Evolutionary conservation across 208 protist species (phyloP).

Genomic region (Trypanosoma congolense): DNA sequence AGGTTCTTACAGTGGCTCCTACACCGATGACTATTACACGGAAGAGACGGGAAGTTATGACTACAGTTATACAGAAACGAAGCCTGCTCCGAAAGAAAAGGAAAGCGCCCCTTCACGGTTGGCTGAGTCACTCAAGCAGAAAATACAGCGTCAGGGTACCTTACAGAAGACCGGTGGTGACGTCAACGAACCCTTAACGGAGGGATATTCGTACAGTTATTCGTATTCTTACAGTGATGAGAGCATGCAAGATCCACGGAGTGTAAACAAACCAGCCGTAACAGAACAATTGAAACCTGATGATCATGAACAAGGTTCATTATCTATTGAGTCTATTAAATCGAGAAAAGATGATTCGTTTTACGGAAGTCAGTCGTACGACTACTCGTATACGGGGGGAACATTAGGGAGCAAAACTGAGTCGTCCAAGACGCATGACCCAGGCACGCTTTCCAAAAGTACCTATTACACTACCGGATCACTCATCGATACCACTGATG

Average conservation of each 20-base stretch:
- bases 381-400: constrained; percentile 1
- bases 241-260: background rate
- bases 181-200: background rate
- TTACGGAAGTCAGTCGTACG: background rate
- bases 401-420: background rate
- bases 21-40: constrained; percentile 24
- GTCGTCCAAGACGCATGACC: background rate
- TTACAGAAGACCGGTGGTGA: background rate
- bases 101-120: background rate
- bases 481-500: background rate
- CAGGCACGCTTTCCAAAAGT: background rate
- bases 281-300: too few species aligned
- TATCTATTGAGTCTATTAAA: background rate
- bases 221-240: constrained; percentile 24
- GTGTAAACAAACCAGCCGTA: too few species aligned
- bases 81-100: background rate
- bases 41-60: background rate
- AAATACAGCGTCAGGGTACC: background rate
- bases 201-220: constrained; percentile 7
- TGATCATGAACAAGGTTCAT: too few species aligned
- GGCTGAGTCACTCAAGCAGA: background rate
- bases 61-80: background rate
- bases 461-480: background rate
- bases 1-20: constrained; percentile 2
- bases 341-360: constrained; percentile 7